phyloP scores from a whole-genome alignment of 176 grass and related monocot genomes.

The Eragrostis nindensis region DNA sequence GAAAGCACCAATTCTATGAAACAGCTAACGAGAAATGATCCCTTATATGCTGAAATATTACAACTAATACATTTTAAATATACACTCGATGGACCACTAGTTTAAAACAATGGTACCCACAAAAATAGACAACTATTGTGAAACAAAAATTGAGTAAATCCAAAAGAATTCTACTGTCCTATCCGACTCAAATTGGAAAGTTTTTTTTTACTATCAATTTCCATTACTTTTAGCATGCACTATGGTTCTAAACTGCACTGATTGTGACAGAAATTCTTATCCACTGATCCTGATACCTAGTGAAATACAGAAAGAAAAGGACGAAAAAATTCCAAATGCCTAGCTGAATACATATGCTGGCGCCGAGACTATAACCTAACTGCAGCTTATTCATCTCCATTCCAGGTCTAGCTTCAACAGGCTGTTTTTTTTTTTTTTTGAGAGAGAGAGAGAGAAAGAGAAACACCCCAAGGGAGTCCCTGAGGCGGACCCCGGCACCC shows the following conservation, averaged over 20 bases:
- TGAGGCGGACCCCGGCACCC: too few species aligned
- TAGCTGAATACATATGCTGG: conserved; percentile 10
- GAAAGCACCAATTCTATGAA: not conserved
- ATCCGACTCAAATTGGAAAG: not conserved
- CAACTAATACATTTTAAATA: conserved; percentile 1
- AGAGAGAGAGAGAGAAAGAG: too few species aligned
- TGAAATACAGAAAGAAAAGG: not conserved
- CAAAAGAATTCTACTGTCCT: conserved; percentile 23
- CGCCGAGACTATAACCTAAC: too few species aligned
- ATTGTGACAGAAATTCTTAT: conserved; percentile 26
- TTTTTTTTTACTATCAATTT: too few species aligned
- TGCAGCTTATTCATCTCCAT: too few species aligned
- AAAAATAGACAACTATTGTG: not conserved
- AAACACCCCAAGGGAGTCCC: too few species aligned
- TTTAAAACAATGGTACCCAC: not conserved
- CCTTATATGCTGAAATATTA: not conserved
- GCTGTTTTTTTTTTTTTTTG: too few species aligned
- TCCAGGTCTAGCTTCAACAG: too few species aligned
- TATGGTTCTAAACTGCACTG: conserved; percentile 5
- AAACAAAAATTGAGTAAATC: conserved; percentile 16
- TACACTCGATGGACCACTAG: not conserved
- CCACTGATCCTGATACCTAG: conserved; percentile 23
- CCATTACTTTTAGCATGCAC: conserved; percentile 5
- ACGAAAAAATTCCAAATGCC: not conserved
- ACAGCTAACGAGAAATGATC: not conserved